Percentiles rank a stretch among this genome's conserved stretches.
These are phyloP conservation scores for Beauveria caledonica DNA, from an alignment of 2,329 filamentous ascomycete species.

Conservation along the genomic window DNA sequence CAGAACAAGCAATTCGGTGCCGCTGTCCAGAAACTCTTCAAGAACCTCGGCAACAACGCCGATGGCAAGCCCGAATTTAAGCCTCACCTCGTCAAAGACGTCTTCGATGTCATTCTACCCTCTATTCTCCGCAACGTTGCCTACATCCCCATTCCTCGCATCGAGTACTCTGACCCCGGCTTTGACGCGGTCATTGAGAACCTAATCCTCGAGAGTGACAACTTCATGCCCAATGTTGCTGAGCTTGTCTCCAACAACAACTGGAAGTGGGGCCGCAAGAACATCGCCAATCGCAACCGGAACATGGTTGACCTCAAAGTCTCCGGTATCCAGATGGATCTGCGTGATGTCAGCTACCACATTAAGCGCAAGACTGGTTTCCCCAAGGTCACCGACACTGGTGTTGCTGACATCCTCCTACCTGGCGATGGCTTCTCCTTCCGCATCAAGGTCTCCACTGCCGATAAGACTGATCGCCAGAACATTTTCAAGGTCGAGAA, in stretches of 20 bases:
- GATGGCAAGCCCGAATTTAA: constrained; percentile 85
- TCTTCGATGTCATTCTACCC: constrained; percentile 81
- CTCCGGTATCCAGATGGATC: constrained; percentile 85
- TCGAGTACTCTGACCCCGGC: constrained; percentile 80
- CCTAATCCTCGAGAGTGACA: constrained; percentile 89
- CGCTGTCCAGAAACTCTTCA: constrained; percentile 77
- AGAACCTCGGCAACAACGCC: constrained; percentile 75
- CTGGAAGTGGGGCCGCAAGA: constrained; percentile 90
- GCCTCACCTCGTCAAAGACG: constrained; percentile 81
- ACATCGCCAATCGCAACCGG: constrained; percentile 68
- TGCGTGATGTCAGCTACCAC: constrained; percentile 87
- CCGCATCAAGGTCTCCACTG: constrained; percentile 79
- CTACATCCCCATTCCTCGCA: constrained; percentile 88
- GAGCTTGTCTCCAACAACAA: constrained; percentile 91
- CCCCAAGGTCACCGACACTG: constrained; percentile 77
- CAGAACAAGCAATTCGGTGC: constrained; percentile 75
- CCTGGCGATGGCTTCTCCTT: constrained; percentile 85
- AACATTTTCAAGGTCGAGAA: constrained; percentile 95
- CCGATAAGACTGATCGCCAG: constrained; percentile 64
- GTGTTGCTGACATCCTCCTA: constrained; percentile 81
- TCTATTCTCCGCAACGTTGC: constrained; percentile 73
- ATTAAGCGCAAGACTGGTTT: constrained; percentile 93
- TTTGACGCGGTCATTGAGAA: constrained; percentile 91
- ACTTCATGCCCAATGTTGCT: constrained; percentile 86
- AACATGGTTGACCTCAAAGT: constrained; percentile 78